Percentiles rank a stretch among this genome's conserved stretches.
Conservation (phyloP, 1,284 basidiomycete genomes). For the Ceratobasidium sp. region DNA sequence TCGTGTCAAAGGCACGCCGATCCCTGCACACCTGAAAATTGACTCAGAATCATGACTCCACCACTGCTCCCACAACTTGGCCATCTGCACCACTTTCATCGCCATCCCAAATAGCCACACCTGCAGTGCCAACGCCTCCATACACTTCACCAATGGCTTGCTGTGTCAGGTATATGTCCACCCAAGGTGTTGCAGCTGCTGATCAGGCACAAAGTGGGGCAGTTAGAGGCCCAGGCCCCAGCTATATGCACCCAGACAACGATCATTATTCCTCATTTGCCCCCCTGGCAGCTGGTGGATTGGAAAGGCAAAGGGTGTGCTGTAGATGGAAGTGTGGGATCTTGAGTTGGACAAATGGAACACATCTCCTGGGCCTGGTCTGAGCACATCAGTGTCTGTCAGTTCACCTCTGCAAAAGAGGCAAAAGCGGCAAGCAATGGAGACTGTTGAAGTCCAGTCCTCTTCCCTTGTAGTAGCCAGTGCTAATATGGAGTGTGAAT, state of each 20-base stretch:
- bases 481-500: too few species aligned
- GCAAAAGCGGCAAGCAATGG: neutral
- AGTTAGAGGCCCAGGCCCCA: neutral
- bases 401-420: neutral
- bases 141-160: neutral
- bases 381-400: neutral
- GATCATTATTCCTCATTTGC: conserved; percentile 36
- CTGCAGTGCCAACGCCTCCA: neutral
- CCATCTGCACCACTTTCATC: neutral
- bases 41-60: conserved; percentile 28
- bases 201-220: neutral
- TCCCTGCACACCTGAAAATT: conserved; percentile 7
- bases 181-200: neutral
- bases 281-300: conserved; percentile 12
- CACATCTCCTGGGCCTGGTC: neutral
- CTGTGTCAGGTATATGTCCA: neutral
- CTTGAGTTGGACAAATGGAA: neutral
- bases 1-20: conserved; percentile 9
- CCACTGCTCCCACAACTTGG: neutral
- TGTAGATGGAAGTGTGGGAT: neutral
- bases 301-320: conserved; percentile 17
- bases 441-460: conserved; percentile 22
- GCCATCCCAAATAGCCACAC: conserved; percentile 3
- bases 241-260: conserved; percentile 18
- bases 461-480: too few species aligned